A percentile compares a stretch with the other conserved stretches of the same genome.
Evolutionary conservation across 129 eudicot genomes (phyloP).

Genomic region (Sambucus nigra): DNA sequence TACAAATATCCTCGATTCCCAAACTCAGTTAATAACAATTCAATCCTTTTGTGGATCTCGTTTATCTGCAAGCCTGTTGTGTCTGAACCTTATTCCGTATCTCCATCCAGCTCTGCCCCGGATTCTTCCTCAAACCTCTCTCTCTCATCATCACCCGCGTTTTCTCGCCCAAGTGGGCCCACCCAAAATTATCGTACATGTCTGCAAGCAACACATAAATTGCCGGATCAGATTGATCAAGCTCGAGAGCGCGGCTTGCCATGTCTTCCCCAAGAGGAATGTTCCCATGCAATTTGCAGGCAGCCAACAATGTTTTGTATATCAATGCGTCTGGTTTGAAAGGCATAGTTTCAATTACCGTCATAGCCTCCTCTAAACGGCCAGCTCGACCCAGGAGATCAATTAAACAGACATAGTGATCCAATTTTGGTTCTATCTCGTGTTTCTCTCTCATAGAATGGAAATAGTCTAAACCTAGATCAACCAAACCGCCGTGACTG

Average conservation of each 20-base stretch:
- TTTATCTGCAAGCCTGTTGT: conserved; percentile 5
- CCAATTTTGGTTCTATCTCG: conserved; percentile 5
- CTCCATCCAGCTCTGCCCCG: conserved; percentile 16
- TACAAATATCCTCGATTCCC: conserved; percentile 1
- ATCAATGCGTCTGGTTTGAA: conserved; percentile 7
- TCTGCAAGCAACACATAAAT: conserved; percentile 15
- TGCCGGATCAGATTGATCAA: conserved; percentile 10
- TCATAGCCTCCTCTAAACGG: conserved; percentile 6
- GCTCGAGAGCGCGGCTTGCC: conserved; percentile 15
- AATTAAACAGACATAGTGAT: conserved; percentile 11
- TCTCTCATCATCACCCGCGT: conserved; percentile 3
- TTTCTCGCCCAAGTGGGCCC: conserved; percentile 5
- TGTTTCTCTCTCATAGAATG: conserved; percentile 8
- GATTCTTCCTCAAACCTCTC: conserved; percentile 4
- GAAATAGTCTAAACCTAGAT: conserved; percentile 13
- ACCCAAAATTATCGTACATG: conserved; percentile 9
- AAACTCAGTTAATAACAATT: neutral
- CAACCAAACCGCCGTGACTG: conserved; percentile 16
- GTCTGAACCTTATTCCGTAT: conserved; percentile 5
- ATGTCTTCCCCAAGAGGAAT: conserved; percentile 16
- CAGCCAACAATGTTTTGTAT: conserved; percentile 10
- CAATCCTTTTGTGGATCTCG: conserved; percentile 9
- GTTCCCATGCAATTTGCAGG: conserved; percentile 11
- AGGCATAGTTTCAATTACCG: conserved; percentile 8
- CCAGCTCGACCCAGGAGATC: conserved; percentile 17